Percentiles rank a stretch among this genome's conserved stretches.
phyloP scores from a whole-genome alignment of 352 stramenopile species.

The Pythium scleroteichum region DNA sequence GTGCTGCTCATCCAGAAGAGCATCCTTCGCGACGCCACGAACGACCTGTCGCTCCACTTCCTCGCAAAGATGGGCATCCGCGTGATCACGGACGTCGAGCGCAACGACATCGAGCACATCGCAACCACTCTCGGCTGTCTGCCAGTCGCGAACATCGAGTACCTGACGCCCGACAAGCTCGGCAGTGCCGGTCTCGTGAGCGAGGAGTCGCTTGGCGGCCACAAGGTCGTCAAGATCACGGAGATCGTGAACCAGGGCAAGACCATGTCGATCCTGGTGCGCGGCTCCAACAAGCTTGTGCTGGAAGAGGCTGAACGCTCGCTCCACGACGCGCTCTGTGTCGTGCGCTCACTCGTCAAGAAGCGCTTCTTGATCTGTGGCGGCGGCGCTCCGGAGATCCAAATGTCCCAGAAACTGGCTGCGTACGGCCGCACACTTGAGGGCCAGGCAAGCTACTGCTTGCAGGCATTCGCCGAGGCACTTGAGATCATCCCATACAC shows the following conservation, averaged over 20 bases:
- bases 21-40: constrained; percentile 99
- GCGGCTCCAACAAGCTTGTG: constrained; percentile 98
- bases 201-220: constrained; percentile 94
- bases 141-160: constrained; percentile 98
- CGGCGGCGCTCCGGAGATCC: constrained; percentile 96
- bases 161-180: constrained; percentile 97
- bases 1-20: constrained; percentile 99
- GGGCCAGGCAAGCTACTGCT: constrained; percentile 96
- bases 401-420: constrained; percentile 93
- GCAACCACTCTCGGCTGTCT: constrained; percentile 94
- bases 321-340: constrained; percentile 99
- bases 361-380: constrained; percentile 98
- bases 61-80: constrained; percentile 99
- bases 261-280: constrained; percentile 98
- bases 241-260: constrained; percentile 94
- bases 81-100: constrained; percentile 98
- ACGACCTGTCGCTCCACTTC: constrained; percentile 99
- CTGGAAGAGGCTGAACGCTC: constrained; percentile 98
- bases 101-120: constrained; percentile 99
- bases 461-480: constrained; percentile 96
- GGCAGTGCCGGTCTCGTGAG: constrained; percentile 93
- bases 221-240: constrained; percentile 99
- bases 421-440: constrained; percentile 93
- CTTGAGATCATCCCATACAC: constrained; percentile 99
- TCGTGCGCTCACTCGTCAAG: constrained; percentile 98